Base-by-base conservation (phyloP, 2,329 filamentous ascomycete genomes). In the Ceratocystis albifundus region DNA sequence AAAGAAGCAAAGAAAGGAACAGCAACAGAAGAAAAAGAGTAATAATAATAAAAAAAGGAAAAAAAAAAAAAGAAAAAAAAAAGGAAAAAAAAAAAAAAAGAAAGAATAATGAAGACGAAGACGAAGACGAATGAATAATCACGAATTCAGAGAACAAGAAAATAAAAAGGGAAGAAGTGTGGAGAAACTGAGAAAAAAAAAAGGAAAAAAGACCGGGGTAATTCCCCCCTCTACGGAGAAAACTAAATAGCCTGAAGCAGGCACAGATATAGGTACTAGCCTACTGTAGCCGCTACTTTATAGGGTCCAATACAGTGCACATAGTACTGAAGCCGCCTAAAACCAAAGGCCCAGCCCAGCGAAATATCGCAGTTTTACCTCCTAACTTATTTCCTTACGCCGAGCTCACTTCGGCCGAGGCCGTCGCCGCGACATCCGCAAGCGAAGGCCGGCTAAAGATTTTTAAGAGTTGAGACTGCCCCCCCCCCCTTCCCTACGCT, bases 341-440 rank as follows among this genome's bases (percentile, higher is more conserved):
- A 48, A 46, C 30, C 30, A 66, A 66, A 20, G 62, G 36, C 41
- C 62, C 46, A 25, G 36, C 22, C 4, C 44, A 44, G 61, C 48
- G 28, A 65, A 68, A 68, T 59, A 55, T 48, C 63, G 66, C 66
- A 61, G 32, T 63, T 12, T 12, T 20, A 63, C 3, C 10, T 57
- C 53, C 53, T 57, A 57, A 28, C 36, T 59, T 65, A 67, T 61
- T 53, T 64, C 66, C 63, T 68, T 68, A 50, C 66, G 64, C 66
- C 66, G 66, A 68, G 66, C 63, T 63, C 25, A 30, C 66, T 68
- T 68, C 66, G 66, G 66, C 66, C 66, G 66, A 68, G 66, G 63
- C 32, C 46, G 62, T 22, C 62, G 28, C 46, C 45, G 53, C 53
- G 53, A 57, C 53, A 32, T 57, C 53, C 53, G 53, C 53, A 28